phyloP scores from a whole-genome alignment of 768 basidiomycete genomes.

The Auriculariales sp. region DNA sequence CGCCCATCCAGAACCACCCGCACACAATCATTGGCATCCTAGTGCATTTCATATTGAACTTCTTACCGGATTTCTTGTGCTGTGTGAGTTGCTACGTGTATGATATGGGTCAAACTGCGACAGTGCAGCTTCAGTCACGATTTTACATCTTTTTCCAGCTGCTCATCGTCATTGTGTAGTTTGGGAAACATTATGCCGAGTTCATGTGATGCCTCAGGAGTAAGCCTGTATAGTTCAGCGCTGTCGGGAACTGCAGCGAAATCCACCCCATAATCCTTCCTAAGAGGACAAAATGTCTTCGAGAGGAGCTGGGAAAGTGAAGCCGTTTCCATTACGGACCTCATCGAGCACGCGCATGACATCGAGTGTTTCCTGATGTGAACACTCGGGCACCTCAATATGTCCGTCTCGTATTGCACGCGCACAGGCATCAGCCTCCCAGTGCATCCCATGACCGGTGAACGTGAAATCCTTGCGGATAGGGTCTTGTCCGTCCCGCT shows the following conservation, averaged over 20 bases:
- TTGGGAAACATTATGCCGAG: too few species aligned
- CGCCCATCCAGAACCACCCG: too few species aligned
- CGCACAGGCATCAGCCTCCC: slow-evolving; percentile 11
- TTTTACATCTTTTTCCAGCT: too few species aligned
- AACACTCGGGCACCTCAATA: slow-evolving; percentile 5
- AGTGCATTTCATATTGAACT: too few species aligned
- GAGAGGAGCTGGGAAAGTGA: not conserved
- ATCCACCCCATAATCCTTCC: not conserved
- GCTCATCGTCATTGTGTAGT: too few species aligned
- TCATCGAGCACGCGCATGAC: slow-evolving; percentile 9
- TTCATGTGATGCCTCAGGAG: not conserved
- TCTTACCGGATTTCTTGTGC: too few species aligned
- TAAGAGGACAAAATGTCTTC: too few species aligned
- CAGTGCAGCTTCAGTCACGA: too few species aligned
- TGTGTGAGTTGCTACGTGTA: too few species aligned
- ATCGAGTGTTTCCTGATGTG: slow-evolving; percentile 5
- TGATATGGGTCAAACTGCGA: too few species aligned
- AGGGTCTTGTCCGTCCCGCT: slow-evolving; percentile 4
- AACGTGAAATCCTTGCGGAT: not conserved
- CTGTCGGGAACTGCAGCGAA: not conserved
- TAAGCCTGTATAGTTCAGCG: not conserved
- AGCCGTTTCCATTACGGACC: slow-evolving; percentile 1
- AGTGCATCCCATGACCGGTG: slow-evolving; percentile 9
- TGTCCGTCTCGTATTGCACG: slow-evolving; percentile 10
- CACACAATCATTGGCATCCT: too few species aligned